phyloP scores from a whole-genome alignment of 2,329 filamentous ascomycete genomes.

The Pseudocercospora fijiensis region DNA sequence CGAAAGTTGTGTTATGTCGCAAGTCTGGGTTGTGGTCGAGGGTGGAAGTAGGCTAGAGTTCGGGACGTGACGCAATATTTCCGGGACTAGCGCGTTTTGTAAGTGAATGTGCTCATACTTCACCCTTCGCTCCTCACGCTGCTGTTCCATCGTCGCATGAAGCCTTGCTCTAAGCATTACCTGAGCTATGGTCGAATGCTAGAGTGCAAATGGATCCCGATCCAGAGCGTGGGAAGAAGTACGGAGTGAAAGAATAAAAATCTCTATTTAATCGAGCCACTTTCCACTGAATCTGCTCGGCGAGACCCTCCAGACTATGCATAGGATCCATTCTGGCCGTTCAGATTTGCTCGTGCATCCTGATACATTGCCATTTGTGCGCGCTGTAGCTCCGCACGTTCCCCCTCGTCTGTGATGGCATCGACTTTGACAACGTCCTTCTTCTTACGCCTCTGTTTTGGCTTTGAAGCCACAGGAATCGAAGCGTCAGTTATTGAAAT shows the following conservation, averaged over 20 bases:
- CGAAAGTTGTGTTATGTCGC: background rate
- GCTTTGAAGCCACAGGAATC: background rate
- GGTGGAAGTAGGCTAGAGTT: background rate
- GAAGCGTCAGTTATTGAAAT: background rate
- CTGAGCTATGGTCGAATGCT: background rate
- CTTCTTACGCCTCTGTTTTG: background rate
- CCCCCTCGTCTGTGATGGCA: background rate
- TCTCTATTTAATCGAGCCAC: background rate
- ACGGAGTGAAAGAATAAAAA: background rate
- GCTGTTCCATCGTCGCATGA: background rate
- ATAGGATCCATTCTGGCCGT: background rate
- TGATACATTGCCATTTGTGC: background rate
- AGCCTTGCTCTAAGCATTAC: background rate
- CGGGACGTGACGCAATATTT: background rate
- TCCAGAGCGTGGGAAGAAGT: background rate
- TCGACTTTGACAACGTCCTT: background rate
- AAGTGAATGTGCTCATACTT: background rate
- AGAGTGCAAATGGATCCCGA: background rate
- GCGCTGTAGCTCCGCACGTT: background rate
- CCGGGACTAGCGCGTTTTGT: background rate
- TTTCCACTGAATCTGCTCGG: background rate
- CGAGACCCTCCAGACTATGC: background rate
- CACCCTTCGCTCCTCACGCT: background rate
- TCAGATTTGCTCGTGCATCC: background rate
- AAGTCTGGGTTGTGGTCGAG: background rate